Evolutionary conservation across 352 stramenopile species (phyloP), one percentile per base, ranked within the genome.

Genomic region (Nothophytophthora sp.): DNA sequence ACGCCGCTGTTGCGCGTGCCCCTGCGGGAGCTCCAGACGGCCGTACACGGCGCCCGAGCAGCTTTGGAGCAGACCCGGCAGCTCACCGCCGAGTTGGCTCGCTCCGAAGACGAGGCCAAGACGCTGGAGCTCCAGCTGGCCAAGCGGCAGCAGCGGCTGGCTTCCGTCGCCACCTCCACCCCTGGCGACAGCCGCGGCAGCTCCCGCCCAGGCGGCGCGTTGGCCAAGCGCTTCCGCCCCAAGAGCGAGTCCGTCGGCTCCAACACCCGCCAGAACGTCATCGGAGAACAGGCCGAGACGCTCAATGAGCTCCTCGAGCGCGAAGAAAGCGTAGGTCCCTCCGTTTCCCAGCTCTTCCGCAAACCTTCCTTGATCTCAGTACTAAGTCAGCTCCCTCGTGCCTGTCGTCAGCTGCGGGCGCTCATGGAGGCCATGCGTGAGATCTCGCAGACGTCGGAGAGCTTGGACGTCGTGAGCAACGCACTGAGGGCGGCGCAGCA

Each of bases 361-460:
- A n/a, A n/a, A n/a, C n/a, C n/a, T 18, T 19, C 32, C 10, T 16
- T 27, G 12, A 29, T 23, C 20, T 20, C 39, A n/a, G 6, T 12
- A 35, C 16, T 16, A 24, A 36, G 24, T 0, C 38, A 35, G 24
- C 22, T 44, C 27, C 18, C 20, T 52, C 10, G 25, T 32, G 25
- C 27, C 11, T 15, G 9, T 34, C 19, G 38, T 18, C 40, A 90
- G 80, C 55, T 90, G 4, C 76, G 72, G 3, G 68, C 75, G 2
- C 48, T 90, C 16, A 85, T 88, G 70, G 69, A 83, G 5, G 74
- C 70, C 1, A 88, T 78, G 27, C 63, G 74, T 0, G 76, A 86
- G 22, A 69, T 90, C 20, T 86, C 74, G 1, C 72, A 86, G 34
- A 64, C 79, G 6, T 79, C 67, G 13, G 67, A 81, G 40, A 71